A percentile compares a stretch with the other conserved stretches of the same genome.
phyloP scores from a whole-genome alignment of 164 flowering plant genomes.

The Houttuynia cordata region DNA sequence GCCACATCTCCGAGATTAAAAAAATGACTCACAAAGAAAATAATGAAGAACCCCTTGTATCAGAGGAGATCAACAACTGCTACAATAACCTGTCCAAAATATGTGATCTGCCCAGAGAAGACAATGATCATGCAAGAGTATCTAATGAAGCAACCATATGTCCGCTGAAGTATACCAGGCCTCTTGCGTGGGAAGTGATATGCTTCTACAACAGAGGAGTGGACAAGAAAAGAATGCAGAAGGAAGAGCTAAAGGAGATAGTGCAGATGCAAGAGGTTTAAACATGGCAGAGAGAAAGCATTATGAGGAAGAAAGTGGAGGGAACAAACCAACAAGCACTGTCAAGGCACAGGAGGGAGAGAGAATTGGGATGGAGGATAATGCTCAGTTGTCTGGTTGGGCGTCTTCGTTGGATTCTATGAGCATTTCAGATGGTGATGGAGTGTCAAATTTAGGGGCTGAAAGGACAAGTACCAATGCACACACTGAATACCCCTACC shows the following conservation, averaged over 20 bases:
- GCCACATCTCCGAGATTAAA: slow-evolving; percentile 22
- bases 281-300: neutral
- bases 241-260: neutral
- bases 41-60: neutral
- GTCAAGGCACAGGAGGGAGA: slow-evolving; percentile 8
- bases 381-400: slow-evolving; percentile 2
- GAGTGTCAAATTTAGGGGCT: slow-evolving; percentile 4
- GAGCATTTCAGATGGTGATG: slow-evolving; percentile 10
- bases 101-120: slow-evolving; percentile 15
- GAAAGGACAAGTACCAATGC: slow-evolving; percentile 6
- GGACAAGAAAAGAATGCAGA: slow-evolving; percentile 4
- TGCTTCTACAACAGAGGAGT: neutral
- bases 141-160: neutral
- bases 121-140: neutral
- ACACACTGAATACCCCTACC: slow-evolving; percentile 3
- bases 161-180: neutral
- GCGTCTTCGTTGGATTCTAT: slow-evolving; percentile 8
- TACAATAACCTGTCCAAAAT: slow-evolving; percentile 16
- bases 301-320: slow-evolving; percentile 2
- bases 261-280: neutral
- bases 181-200: no score
- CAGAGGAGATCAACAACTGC: slow-evolving; percentile 5
- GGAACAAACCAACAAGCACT: slow-evolving; percentile 8
- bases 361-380: neutral
- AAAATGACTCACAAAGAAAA: neutral